Evolutionary conservation across 2,329 filamentous ascomycete genomes (phyloP), one percentile per base, ranked within the genome.

Genomic region (Fusarium praegraminearum): DNA sequence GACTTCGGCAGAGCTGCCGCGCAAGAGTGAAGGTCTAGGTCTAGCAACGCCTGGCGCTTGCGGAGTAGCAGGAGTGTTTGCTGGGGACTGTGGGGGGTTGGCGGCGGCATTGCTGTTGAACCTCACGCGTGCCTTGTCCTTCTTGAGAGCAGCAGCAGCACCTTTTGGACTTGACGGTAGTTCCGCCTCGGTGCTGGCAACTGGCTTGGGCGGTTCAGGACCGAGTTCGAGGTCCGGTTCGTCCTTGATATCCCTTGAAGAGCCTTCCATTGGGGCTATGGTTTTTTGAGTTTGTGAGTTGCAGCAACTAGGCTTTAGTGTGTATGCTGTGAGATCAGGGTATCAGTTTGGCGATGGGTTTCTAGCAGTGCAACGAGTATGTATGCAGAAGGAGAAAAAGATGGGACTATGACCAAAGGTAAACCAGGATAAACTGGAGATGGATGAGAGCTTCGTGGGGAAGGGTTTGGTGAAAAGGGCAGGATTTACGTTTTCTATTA

Each of bases 81-180:
- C 57, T n/a, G 72, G 62, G 45, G 56, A 49, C 26, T 63, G 55
- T 13, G 67, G 75, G 49, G 71, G 78, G 62, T 65, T 77, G 41
- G 70, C 75, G 20, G 72, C 80, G 30, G 82, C 80, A 59, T 78
- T 81, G 75, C 82, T 85, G 71, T 84, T 84, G 69, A 85, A 85
- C 9, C 83, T 79, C 30, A 85, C 83, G 30, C 83, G 80, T 4
- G 80, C 82, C 67, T 83, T 85, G 64, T 85, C 83, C 70, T 78
- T 82, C 62, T 56, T 75, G n/a, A 67, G 35, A 30, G 65, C 72
- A 18, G 72, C 71, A 45, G 67, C 66, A 16, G 59, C 63, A 1
- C 56, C 56, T 24, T 55, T 58, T 18, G 65, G 60, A 12, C 65
- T 65, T n/a, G 62, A 63, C 8, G 71, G 61, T 13, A 43, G 58